Conservation (phyloP, 2,329 filamentous ascomycete genomes). For the Fusarium begoniae region DNA sequence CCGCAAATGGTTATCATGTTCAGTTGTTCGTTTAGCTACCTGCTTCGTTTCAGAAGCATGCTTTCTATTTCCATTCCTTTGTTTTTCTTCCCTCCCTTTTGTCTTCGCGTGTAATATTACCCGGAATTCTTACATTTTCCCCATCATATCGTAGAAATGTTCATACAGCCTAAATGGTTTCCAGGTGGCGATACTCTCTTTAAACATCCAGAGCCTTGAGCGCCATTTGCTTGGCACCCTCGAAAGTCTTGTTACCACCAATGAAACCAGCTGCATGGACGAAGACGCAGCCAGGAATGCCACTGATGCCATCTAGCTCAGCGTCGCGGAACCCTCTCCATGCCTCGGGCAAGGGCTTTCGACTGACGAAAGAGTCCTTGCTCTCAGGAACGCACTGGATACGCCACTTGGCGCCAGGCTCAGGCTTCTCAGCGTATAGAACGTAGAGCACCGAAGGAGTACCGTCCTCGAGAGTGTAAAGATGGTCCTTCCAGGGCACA, state of each 20-base stretch:
- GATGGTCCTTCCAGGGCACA: conserved; percentile 95
- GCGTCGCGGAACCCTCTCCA: conserved; percentile 94
- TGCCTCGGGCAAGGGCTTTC: conserved; percentile 87
- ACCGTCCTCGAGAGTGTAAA: conserved; percentile 83
- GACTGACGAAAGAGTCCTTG: conserved; percentile 88
- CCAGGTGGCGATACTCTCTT: not conserved
- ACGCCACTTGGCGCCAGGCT: conserved; percentile 84
- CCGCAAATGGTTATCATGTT: conserved; percentile 35
- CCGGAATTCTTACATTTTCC: not conserved
- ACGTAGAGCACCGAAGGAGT: conserved; percentile 78
- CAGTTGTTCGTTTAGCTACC: conserved; percentile 37
- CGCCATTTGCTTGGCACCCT: conserved; percentile 88
- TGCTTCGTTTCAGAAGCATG: conserved; percentile 27
- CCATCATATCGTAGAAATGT: conserved; percentile 6
- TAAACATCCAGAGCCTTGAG: conserved; percentile 70
- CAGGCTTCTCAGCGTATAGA: conserved; percentile 85
- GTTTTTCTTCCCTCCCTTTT: not conserved
- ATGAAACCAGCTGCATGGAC: conserved; percentile 97
- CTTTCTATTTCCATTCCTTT: conserved; percentile 27
- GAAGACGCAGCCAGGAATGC: conserved; percentile 82
- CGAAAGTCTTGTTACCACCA: conserved; percentile 90
- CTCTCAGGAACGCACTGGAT: conserved; percentile 90
- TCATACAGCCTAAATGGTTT: not conserved
- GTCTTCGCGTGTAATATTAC: conserved; percentile 10
- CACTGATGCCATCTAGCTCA: conserved; percentile 77